These are phyloP conservation scores for Colletotrichum sp. DNA, from an alignment of 2,329 filamentous ascomycete species.

Conservation along the genomic window DNA sequence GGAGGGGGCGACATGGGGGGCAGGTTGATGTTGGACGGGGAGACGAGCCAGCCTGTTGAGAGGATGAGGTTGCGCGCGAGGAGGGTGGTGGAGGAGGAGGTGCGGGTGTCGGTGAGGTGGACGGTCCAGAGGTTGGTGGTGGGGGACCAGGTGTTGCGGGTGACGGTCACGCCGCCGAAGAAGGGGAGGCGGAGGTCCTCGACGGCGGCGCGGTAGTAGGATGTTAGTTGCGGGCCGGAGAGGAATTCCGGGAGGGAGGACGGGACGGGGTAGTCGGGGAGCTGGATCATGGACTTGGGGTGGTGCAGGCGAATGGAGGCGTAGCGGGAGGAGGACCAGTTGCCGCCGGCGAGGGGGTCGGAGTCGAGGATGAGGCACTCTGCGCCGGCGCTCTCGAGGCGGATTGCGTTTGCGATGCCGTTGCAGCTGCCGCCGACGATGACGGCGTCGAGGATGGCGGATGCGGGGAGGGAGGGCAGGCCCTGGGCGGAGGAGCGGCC, in stretches of 20 bases:
- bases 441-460: conserved; percentile 1
- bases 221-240: not conserved
- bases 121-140: too few relatives aligned
- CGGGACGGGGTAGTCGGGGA: conserved; percentile 8
- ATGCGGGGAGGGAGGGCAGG: not conserved
- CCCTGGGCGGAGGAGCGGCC: not conserved
- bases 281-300: not conserved
- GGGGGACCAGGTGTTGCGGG: not conserved
- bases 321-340: conserved; percentile 3
- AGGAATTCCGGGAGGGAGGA: not conserved
- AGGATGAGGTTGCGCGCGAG: conserved; percentile 47
- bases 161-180: not conserved
- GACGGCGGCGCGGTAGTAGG: not conserved
- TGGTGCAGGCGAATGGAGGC: conserved; percentile 4
- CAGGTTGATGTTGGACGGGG: conserved; percentile 15
- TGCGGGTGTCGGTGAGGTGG: not conserved
- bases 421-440: conserved; percentile 11
- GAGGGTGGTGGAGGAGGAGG: not conserved
- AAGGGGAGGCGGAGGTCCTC: conserved; percentile 1
- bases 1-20: not conserved
- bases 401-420: conserved; percentile 4
- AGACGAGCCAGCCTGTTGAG: conserved; percentile 46
- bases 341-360: not conserved
- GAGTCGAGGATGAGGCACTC: not conserved
- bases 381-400: not conserved